Conservation (phyloP, 1,139 yeast species). For the Debaryomyces coudertii region DNA sequence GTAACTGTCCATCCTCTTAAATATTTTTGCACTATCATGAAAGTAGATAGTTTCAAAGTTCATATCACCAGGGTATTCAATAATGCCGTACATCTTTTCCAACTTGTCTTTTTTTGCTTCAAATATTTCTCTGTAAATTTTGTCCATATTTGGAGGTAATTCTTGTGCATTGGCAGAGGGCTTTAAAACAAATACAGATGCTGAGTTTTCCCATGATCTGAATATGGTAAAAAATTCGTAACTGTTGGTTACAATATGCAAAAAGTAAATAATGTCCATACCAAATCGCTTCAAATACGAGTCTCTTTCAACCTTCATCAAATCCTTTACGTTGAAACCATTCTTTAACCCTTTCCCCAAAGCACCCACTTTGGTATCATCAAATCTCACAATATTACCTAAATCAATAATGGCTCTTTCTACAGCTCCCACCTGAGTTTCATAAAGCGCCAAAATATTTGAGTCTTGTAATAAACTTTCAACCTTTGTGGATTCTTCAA, state of each 20-base stretch:
- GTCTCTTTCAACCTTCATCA: constrained; percentile 49
- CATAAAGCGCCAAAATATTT: constrained; percentile 72
- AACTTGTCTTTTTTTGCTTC: constrained; percentile 50
- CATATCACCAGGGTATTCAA: constrained; percentile 56
- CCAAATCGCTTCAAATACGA: constrained; percentile 57
- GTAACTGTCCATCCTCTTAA: constrained; percentile 55
- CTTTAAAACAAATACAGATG: constrained; percentile 62
- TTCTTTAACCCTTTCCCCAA: constrained; percentile 84
- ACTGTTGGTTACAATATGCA: constrained; percentile 75
- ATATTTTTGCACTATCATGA: constrained; percentile 50
- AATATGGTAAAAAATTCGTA: constrained; percentile 75
- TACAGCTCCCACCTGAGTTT: constrained; percentile 64
- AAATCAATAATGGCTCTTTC: constrained; percentile 80
- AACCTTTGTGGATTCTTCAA: constrained; percentile 58
- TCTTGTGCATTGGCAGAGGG: constrained; percentile 74
- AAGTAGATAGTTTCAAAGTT: constrained; percentile 56
- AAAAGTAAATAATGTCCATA: constrained; percentile 66
- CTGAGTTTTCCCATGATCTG: constrained; percentile 63
- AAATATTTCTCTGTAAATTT: constrained; percentile 57
- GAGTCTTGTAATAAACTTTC: constrained; percentile 69
- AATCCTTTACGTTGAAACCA: constrained; percentile 74
- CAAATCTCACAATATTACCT: constrained; percentile 74
- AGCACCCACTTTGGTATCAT: constrained; percentile 71
- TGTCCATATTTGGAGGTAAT: constrained; percentile 55
- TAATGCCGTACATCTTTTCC: constrained; percentile 43